These are phyloP conservation scores for Vaccinium corymbosum DNA, from an alignment of 148 eudicot genomes.

Conservation along the genomic window DNA sequence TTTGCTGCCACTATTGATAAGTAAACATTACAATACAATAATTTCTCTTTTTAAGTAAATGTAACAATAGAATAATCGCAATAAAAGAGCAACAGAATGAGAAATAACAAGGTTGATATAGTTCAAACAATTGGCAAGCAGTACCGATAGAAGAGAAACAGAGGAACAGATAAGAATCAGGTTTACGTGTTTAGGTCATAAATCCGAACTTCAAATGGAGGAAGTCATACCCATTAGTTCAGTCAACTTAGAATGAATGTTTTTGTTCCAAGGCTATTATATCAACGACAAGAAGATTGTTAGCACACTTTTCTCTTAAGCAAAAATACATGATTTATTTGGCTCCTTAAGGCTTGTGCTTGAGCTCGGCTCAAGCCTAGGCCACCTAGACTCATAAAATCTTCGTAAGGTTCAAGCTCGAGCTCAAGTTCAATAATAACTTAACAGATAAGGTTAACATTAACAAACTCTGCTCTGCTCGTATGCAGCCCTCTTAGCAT, in stretches of 20 bases:
- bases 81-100: background rate
- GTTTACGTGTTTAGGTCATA: background rate
- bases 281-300: background rate
- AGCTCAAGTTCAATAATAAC: background rate
- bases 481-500: background rate
- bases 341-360: background rate
- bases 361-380: background rate
- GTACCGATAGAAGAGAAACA: background rate
- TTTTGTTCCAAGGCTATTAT: background rate
- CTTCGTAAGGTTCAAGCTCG: too few species aligned
- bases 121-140: background rate
- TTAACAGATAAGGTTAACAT: background rate
- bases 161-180: background rate
- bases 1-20: too few species aligned
- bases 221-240: background rate
- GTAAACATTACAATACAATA: background rate
- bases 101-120: background rate
- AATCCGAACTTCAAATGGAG: background rate
- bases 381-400: background rate
- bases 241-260: background rate
- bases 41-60: background rate
- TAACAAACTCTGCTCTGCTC: background rate
- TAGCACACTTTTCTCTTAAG: background rate
- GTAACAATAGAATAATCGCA: background rate
- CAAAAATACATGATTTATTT: background rate